Evolutionary conservation across 768 basidiomycete genomes (phyloP), one percentile per base, ranked within the genome.

Genomic region (Leccinum boreale): DNA sequence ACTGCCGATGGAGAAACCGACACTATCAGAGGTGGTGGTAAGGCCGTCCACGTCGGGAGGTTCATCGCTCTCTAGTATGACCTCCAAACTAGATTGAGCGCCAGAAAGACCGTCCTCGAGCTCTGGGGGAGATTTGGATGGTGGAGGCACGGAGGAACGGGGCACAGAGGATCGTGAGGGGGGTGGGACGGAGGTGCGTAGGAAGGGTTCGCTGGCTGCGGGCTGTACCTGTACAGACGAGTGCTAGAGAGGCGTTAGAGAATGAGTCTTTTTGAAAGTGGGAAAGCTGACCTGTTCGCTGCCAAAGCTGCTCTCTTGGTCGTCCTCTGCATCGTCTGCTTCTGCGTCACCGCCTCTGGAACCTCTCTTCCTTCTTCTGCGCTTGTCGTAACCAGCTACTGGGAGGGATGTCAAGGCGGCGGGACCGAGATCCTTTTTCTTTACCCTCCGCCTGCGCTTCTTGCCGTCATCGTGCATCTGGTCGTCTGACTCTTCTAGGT

Each of bases 21-120:
- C 57, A 58, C 21, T 57, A 36, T 67, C 62, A 52, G 65, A 63
- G 26, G 60, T 66, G 51, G 72, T 58, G 51, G 58, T 52, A 26
- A 70, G 48, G 44, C 70, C 73, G 50, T 66, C 65, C 56, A 72
- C 67, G 15, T 51, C 53, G 17, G 68, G 66, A 26, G 72, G 77
- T 66, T 89, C 87, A 3, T 90, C 84, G 28, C 78, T 76, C 75
- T 90, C 89, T 5, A 80, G 77, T 64, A 90, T 87, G 8, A 85
- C 81, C 23, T 81, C 74, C 26, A 90, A 78, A 2, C 82, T 80
- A 61, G 79, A 76, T 57, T 83, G 82, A 29, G 78, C 71, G 24
- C 81, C 77, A 36, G 68, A 61, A 7, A 69, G 66, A 10, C 65
- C 58, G n/a, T 73, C 64, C 14, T 69, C 54, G 7, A 59, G 39